Conservation (phyloP, 2,329 filamentous ascomycete genomes). For the Colletotrichum melonis region DNA sequence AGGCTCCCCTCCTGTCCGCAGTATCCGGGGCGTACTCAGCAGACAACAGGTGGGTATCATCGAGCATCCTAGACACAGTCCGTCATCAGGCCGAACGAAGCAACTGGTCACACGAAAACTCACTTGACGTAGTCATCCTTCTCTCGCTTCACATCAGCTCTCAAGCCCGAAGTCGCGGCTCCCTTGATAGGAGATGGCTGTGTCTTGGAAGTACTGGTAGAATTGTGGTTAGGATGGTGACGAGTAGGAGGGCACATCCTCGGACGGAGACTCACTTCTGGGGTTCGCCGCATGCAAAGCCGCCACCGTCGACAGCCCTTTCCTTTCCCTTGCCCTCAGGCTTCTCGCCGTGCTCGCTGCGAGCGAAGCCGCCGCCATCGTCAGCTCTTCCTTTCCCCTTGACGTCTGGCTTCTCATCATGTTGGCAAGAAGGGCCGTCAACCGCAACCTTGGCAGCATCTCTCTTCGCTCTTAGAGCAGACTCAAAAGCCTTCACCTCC, state of each 20-base stretch:
- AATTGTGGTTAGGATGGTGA: background rate
- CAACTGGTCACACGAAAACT: background rate
- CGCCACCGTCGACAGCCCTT: background rate
- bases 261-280: background rate
- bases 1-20: slow-evolving; percentile 16
- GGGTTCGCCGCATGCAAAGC: background rate
- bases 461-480: background rate
- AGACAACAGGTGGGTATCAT: slow-evolving; percentile 11
- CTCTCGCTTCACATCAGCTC: background rate
- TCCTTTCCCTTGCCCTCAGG: background rate
- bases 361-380: background rate
- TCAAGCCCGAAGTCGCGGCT: background rate
- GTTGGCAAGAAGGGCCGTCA: background rate
- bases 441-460: background rate
- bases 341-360: too few species aligned
- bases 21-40: slow-evolving; percentile 25
- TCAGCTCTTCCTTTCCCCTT: background rate
- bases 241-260: background rate
- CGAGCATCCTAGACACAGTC: slow-evolving; percentile 22
- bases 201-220: background rate
- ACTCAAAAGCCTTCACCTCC: slow-evolving; percentile 30
- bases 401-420: background rate
- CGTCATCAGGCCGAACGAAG: background rate
- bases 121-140: slow-evolving; percentile 14
- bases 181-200: background rate